A percentile compares a stretch with the other conserved stretches of the same genome.
phyloP scores from a whole-genome alignment of 2,329 filamentous ascomycete genomes.

The Epichloe sp. region DNA sequence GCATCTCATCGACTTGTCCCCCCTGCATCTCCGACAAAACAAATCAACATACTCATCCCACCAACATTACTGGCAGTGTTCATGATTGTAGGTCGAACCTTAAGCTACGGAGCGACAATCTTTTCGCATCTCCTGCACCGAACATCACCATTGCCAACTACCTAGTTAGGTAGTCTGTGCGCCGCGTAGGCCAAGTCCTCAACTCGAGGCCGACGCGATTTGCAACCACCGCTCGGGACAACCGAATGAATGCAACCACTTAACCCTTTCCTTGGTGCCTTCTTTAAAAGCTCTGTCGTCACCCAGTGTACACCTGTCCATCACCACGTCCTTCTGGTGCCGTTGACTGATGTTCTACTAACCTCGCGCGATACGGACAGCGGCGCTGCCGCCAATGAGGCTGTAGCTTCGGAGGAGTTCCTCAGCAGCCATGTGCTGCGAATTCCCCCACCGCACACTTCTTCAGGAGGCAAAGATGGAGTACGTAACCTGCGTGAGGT shows the following conservation, averaged over 20 bases:
- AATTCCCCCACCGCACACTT: constrained; percentile 45
- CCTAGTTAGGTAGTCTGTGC: background rate
- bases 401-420: constrained; percentile 85
- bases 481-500: constrained; percentile 63
- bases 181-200: constrained; percentile 7
- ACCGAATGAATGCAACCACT: constrained; percentile 72
- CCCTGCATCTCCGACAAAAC: background rate
- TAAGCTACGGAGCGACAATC: background rate
- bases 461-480: constrained; percentile 41
- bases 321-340: constrained; percentile 88
- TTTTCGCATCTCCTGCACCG: background rate
- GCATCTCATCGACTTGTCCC: background rate
- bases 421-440: constrained; percentile 92
- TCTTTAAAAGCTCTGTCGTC: constrained; percentile 91
- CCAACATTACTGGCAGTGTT: background rate
- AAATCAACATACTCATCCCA: background rate
- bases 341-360: constrained; percentile 82
- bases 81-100: background rate
- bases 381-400: constrained; percentile 61
- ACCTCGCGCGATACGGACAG: constrained; percentile 80
- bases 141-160: background rate
- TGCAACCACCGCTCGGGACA: constrained; percentile 14
- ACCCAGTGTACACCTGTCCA: constrained; percentile 83
- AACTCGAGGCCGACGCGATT: constrained; percentile 16
- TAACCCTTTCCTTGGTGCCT: constrained; percentile 96